phyloP scores from a whole-genome alignment of 1,284 basidiomycete genomes.

The Puccinia coronata region DNA sequence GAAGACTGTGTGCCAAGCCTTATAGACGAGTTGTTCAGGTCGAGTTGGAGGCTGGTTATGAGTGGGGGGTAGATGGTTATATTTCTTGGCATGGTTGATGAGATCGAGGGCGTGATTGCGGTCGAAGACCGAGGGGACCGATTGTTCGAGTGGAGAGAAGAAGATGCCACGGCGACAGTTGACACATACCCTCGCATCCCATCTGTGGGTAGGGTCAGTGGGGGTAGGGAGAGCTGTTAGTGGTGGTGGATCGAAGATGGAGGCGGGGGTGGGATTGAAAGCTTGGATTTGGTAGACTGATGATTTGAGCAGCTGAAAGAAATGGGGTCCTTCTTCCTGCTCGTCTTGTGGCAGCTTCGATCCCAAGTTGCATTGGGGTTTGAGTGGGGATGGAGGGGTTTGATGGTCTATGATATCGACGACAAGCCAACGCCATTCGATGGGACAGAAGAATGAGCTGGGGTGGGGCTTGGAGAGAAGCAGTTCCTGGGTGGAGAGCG shows the following conservation, averaged over 20 bases:
- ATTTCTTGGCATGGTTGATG: constrained; percentile 22
- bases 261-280: constrained; percentile 8
- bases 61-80: constrained; percentile 11
- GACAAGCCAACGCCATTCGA: constrained; percentile 36
- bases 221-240: not conserved
- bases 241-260: not conserved
- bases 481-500: constrained; percentile 7
- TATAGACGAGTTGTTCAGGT: constrained; percentile 38
- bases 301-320: constrained; percentile 25
- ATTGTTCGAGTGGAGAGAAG: not conserved
- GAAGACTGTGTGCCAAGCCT: constrained; percentile 48
- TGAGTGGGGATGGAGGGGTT: constrained; percentile 10
- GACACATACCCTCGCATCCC: constrained; percentile 13
- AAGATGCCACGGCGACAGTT: constrained; percentile 27
- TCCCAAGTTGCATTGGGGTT: not conserved
- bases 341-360: not conserved
- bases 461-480: constrained; percentile 6
- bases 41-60: not conserved
- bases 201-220: not conserved
- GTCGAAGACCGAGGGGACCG: constrained; percentile 28
- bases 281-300: constrained; percentile 8
- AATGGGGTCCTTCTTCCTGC: not conserved
- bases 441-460: constrained; percentile 36
- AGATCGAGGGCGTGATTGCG: constrained; percentile 13
- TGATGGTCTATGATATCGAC: constrained; percentile 15